Percentiles rank a stretch among this genome's conserved stretches.
Evolutionary conservation across 1,139 yeast genomes (phyloP).

Genomic region (Zygosaccharomyces sapae): DNA sequence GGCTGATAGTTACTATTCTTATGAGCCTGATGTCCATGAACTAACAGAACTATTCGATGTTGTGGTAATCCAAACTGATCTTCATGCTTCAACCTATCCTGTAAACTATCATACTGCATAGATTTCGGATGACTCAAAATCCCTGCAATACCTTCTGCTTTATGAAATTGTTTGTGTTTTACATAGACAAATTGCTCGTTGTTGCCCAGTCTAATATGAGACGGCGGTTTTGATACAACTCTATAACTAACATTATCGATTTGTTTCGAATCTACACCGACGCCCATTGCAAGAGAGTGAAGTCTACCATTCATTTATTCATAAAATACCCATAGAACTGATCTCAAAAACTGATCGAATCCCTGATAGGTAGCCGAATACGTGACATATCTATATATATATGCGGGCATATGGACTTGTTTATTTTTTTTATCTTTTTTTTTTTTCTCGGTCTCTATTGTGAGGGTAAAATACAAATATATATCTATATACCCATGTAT

Average conservation of each 20-base stretch:
- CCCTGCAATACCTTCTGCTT: slow-evolving; percentile 35
- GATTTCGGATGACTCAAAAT: slow-evolving; percentile 36
- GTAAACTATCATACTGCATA: slow-evolving; percentile 21
- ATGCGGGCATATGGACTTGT: no score
- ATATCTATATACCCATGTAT: no score
- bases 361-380: no score
- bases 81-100: slow-evolving; percentile 24
- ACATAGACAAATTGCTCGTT: slow-evolving; percentile 24
- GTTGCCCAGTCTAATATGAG: slow-evolving; percentile 13
- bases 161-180: slow-evolving; percentile 23
- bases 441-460: not conserved
- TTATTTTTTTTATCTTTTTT: not conserved
- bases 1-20: slow-evolving; percentile 74
- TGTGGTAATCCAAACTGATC: slow-evolving; percentile 34
- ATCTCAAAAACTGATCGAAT: not conserved
- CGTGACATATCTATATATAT: no score
- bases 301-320: not conserved
- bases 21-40: slow-evolving; percentile 85
- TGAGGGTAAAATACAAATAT: slow-evolving; percentile 4
- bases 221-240: slow-evolving; percentile 15
- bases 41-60: slow-evolving; percentile 43
- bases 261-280: slow-evolving; percentile 9
- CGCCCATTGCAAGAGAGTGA: slow-evolving; percentile 6
- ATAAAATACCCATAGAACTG: not conserved
- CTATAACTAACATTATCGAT: slow-evolving; percentile 12